Evolutionary conservation across 2,329 filamentous ascomycete genomes (phyloP).

Genomic region (Pseudogymnoascus sp.): DNA sequence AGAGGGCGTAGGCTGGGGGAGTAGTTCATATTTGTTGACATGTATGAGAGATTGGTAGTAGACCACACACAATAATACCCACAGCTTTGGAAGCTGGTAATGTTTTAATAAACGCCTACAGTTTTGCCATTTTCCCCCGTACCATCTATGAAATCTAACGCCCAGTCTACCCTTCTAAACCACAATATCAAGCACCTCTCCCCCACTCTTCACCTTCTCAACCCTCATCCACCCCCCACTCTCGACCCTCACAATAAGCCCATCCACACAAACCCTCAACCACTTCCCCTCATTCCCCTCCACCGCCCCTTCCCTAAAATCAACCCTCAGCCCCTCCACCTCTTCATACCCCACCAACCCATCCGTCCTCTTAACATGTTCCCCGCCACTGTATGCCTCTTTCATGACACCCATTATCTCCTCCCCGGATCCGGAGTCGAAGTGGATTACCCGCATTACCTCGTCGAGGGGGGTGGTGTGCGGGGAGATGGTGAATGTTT

Average conservation of each 20-base stretch:
- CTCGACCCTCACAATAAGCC: conserved; percentile 71
- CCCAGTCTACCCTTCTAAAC: conserved; percentile 9
- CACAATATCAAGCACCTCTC: conserved; percentile 22
- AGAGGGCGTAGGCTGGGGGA: not conserved
- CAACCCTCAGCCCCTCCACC: conserved; percentile 58
- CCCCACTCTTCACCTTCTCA: conserved; percentile 34
- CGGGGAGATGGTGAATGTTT: conserved; percentile 75
- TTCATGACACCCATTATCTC: conserved; percentile 72
- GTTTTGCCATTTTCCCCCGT: not conserved
- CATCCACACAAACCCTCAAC: conserved; percentile 87
- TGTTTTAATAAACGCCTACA: conserved; percentile 11
- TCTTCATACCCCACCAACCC: conserved; percentile 64
- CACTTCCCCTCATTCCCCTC: conserved; percentile 51
- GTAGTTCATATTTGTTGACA: conserved; percentile 9
- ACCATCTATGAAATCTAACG: conserved; percentile 8
- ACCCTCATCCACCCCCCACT: conserved; percentile 65
- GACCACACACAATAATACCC: conserved; percentile 7
- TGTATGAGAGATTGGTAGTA: conserved; percentile 12
- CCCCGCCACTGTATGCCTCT: conserved; percentile 49
- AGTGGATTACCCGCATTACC: conserved; percentile 63
- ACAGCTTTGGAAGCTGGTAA: conserved; percentile 9
- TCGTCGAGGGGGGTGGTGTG: conserved; percentile 61
- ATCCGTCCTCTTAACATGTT: conserved; percentile 46
- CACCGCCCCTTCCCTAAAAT: conserved; percentile 56
- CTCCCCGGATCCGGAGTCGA: conserved; percentile 57